These are phyloP conservation scores for Leishmania turanica DNA, from an alignment of 208 protist genomes.

Conservation along the genomic window DNA sequence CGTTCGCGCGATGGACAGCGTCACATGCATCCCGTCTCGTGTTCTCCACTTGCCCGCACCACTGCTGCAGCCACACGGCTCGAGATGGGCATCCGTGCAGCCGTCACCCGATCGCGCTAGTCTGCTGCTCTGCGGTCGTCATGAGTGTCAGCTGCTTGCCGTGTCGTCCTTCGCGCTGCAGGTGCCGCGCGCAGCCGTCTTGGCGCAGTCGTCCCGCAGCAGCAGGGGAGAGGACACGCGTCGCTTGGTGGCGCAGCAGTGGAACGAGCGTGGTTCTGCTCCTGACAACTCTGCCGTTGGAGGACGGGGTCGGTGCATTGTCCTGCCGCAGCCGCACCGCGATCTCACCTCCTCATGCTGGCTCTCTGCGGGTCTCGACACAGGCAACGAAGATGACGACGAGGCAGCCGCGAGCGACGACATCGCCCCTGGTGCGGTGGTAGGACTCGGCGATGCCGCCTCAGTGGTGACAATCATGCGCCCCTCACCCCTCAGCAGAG, in stretches of 20 bases:
- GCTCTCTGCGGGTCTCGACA: slow-evolving; percentile 14
- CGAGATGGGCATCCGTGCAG: slow-evolving; percentile 21
- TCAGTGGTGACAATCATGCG: slow-evolving; percentile 14
- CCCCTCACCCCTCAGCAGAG: not conserved
- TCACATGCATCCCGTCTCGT: slow-evolving; percentile 21
- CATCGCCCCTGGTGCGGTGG: not conserved
- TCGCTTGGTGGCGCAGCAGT: not conserved
- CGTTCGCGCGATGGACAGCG: slow-evolving; percentile 1
- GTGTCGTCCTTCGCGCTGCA: slow-evolving; percentile 5
- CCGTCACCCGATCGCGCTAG: slow-evolving; percentile 22
- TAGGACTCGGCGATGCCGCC: slow-evolving; percentile 9
- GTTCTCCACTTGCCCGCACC: slow-evolving; percentile 18
- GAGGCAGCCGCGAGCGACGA: not conserved
- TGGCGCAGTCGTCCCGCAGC: not conserved
- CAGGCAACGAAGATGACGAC: not conserved
- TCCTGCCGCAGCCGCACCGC: slow-evolving; percentile 35
- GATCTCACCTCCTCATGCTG: slow-evolving; percentile 39
- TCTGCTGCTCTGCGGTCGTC: slow-evolving; percentile 28
- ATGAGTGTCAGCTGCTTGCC: slow-evolving; percentile 28
- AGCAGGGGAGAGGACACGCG: not conserved
- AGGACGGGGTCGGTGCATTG: not conserved
- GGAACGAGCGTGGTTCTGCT: not conserved
- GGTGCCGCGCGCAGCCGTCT: not conserved
- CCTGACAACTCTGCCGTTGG: not conserved
- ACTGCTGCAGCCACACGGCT: slow-evolving; percentile 1